phyloP scores from a whole-genome alignment of 2,329 filamentous ascomycete genomes.

The Pleoardoris graminearum region DNA sequence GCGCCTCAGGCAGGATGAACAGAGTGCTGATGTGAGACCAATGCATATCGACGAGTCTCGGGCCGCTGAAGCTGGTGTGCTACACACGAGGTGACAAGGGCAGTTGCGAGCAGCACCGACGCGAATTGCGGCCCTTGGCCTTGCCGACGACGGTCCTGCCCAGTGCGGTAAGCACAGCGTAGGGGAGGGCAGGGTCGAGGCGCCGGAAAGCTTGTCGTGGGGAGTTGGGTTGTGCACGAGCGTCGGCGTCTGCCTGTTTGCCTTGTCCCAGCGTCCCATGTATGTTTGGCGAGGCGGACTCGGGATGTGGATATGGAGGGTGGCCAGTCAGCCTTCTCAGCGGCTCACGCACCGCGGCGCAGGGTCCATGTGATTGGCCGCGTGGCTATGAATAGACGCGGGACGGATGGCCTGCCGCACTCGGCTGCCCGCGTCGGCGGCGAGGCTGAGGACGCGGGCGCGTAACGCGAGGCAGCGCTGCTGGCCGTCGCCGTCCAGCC shows the following conservation, averaged over 20 bases:
- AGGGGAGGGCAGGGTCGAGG: not conserved
- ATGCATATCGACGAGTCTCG: not conserved
- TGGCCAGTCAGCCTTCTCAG: slow-evolving; percentile 17
- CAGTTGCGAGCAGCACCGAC: no score
- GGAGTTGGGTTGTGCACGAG: not conserved
- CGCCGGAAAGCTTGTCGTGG: slow-evolving; percentile 1
- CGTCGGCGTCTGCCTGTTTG: slow-evolving; percentile 7
- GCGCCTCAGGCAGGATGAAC: slow-evolving; percentile 18
- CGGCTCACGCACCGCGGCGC: slow-evolving; percentile 6
- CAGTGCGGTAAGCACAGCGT: not conserved
- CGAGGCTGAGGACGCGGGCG: slow-evolving; percentile 16
- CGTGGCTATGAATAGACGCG: slow-evolving; percentile 13
- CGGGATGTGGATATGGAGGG: not conserved
- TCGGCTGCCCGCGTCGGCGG: no score
- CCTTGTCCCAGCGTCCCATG: not conserved
- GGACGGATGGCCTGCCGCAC: slow-evolving; percentile 4
- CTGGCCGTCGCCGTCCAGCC: no score
- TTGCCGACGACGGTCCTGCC: not conserved
- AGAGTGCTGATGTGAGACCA: slow-evolving; percentile 11
- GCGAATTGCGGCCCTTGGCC: no score
- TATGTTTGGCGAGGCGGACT: slow-evolving; percentile 17
- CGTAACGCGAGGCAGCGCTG: slow-evolving; percentile 8
- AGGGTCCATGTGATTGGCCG: slow-evolving; percentile 14
- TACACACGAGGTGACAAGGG: no score
- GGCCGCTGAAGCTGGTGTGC: not conserved